phyloP scores from a whole-genome alignment of 164 flowering plant species.

The Paratinospora sagittata region DNA sequence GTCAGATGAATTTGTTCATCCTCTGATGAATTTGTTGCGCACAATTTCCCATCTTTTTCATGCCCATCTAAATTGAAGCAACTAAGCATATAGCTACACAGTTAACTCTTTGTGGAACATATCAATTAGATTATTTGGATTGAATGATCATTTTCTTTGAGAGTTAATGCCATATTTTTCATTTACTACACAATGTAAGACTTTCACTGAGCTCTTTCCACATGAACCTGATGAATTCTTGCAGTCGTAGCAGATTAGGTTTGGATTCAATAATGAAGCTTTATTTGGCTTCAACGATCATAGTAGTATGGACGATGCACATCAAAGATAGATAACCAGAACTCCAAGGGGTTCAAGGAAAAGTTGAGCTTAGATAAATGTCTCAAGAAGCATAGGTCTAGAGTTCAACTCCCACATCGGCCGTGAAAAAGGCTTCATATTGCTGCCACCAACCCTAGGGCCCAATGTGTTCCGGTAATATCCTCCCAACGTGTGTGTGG shows the following conservation, averaged over 20 bases:
- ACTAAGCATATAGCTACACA: not conserved
- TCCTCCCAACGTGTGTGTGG: too few species aligned
- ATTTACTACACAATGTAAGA: not conserved
- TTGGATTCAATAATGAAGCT: not conserved
- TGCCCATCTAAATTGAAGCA: not conserved
- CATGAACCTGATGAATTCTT: too few species aligned
- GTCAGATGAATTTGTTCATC: not conserved
- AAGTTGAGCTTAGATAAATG: too few species aligned
- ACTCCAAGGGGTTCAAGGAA: too few species aligned
- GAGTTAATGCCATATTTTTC: not conserved
- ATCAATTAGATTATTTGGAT: not conserved
- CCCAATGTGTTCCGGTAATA: too few species aligned
- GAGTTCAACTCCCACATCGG: too few species aligned
- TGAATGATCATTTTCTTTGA: not conserved
- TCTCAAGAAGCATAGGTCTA: too few species aligned
- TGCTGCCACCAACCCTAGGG: too few species aligned
- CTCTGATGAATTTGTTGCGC: not conserved
- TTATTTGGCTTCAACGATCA: not conserved
- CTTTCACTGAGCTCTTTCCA: too few species aligned
- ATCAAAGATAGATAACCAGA: not conserved
- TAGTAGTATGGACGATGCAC: not conserved
- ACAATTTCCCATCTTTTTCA: not conserved
- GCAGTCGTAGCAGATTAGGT: not conserved
- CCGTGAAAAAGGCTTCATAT: too few species aligned
- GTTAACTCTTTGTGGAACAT: not conserved